A percentile compares a stretch with the other conserved stretches of the same genome.
phyloP scores from a whole-genome alignment of 192 early-diverging fungal species.

The Coemansia sp. region DNA sequence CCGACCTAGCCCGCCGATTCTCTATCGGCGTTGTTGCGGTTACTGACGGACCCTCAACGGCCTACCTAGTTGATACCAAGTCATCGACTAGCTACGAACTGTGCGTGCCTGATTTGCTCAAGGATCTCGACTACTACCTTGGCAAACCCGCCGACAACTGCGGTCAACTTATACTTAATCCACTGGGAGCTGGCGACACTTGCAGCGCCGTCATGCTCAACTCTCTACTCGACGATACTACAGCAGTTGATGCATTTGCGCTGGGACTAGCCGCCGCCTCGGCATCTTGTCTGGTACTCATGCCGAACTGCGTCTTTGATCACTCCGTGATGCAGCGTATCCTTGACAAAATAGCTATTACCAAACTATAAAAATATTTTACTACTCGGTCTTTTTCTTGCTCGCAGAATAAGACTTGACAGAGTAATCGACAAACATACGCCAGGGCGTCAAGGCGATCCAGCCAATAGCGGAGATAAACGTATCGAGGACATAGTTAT shows the following conservation, averaged over 20 bases:
- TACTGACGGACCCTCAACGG: conserved; percentile 32
- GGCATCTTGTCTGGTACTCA: conserved; percentile 46
- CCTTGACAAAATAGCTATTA: conserved; percentile 11
- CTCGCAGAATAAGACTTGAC: conserved; percentile 10
- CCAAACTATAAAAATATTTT: neutral
- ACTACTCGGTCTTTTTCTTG: conserved; percentile 18
- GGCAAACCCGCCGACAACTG: neutral
- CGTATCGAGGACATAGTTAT: conserved; percentile 47
- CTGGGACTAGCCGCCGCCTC: conserved; percentile 46
- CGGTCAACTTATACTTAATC: conserved; percentile 27
- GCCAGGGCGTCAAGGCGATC: conserved; percentile 48
- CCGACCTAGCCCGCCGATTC: neutral
- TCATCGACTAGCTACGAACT: conserved; percentile 8
- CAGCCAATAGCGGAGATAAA: conserved; percentile 31
- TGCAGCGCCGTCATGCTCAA: conserved; percentile 47
- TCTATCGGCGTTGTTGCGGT: conserved; percentile 25
- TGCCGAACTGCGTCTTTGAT: conserved; percentile 43
- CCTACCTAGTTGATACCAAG: conserved; percentile 20
- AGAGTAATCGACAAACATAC: conserved; percentile 35
- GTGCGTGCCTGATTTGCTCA: conserved; percentile 27
- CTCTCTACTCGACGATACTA: conserved; percentile 17
- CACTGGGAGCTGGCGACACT: conserved; percentile 48
- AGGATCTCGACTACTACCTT: conserved; percentile 16
- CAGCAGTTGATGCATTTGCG: conserved; percentile 38
- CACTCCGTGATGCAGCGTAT: conserved; percentile 22